Evolutionary conservation across 176 grass and related monocot species (phyloP).

Genomic region (Panicum miliaceum): DNA sequence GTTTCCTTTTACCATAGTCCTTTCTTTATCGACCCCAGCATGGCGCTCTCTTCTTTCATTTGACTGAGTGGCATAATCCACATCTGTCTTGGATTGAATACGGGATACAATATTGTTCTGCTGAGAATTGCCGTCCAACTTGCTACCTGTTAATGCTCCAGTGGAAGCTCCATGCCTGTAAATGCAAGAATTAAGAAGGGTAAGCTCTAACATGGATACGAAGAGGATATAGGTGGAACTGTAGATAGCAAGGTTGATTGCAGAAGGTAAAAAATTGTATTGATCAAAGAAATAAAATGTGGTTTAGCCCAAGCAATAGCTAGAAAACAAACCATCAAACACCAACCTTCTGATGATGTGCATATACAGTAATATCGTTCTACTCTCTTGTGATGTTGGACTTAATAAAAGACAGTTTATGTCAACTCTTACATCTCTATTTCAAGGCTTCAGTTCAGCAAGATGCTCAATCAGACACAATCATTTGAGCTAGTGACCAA

Average conservation of each 20-base stretch:
- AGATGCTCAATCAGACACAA: not conserved
- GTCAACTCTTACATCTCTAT: conserved; percentile 12
- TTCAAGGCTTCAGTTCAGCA: conserved; percentile 1
- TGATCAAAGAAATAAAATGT: not conserved
- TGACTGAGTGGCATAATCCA: conserved; percentile 46
- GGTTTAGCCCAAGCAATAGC: not conserved
- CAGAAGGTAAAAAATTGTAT: not conserved
- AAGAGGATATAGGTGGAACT: not conserved
- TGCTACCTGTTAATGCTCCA: conserved; percentile 57
- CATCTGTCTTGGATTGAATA: conserved; percentile 55
- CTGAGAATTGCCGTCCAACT: conserved; percentile 64
- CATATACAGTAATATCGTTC: not conserved
- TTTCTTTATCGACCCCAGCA: conserved; percentile 72
- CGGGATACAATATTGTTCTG: conserved; percentile 52
- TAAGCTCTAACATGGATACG: conserved; percentile 19
- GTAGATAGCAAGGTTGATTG: conserved; percentile 3
- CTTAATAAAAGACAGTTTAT: not conserved
- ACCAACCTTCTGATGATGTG: not conserved
- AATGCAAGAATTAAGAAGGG: conserved; percentile 12
- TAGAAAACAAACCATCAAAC: conserved; percentile 12
- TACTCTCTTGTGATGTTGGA: not conserved
- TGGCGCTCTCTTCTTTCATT: conserved; percentile 75
- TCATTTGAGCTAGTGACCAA: not conserved
- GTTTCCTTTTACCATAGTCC: conserved; percentile 67
- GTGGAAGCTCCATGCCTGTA: conserved; percentile 65